Percentiles rank a stretch among this genome's conserved stretches.
Conservation (phyloP, 257 asterid species). For the Nicotiana noctiflora region DNA sequence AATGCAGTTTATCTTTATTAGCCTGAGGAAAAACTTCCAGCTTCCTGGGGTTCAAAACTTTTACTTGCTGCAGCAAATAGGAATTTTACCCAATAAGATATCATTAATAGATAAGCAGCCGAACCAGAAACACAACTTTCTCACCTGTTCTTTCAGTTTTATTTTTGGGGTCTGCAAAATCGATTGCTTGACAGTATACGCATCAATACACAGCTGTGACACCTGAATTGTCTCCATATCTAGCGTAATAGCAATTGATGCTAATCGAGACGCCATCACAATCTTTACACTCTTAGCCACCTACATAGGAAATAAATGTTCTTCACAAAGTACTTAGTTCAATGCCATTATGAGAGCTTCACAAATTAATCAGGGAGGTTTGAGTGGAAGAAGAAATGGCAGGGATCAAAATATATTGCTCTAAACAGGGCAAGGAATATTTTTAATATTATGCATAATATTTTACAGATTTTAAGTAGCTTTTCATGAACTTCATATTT, state of each 20-base stretch:
- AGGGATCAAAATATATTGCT: background rate
- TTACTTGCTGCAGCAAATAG: conserved; percentile 50
- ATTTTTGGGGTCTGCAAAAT: conserved; percentile 52
- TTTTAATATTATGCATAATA: background rate
- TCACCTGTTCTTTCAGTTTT: conserved; percentile 69
- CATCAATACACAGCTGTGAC: conserved; percentile 58
- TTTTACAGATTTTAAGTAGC: background rate
- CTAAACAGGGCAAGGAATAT: background rate
- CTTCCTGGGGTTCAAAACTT: conserved; percentile 43
- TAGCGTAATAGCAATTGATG: conserved; percentile 61
- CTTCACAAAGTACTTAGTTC: background rate
- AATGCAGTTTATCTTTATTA: conserved; percentile 54
- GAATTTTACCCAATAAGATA: background rate
- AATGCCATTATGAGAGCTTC: background rate
- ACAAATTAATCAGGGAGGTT: background rate
- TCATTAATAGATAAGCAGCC: background rate
- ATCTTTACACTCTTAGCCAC: conserved; percentile 75
- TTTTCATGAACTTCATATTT: background rate
- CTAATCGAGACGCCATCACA: conserved; percentile 54
- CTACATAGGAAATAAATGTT: conserved; percentile 31
- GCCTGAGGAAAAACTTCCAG: conserved; percentile 47
- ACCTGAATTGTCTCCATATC: conserved; percentile 59
- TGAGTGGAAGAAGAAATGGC: background rate
- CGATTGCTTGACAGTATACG: conserved; percentile 58
- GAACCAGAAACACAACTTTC: background rate